Conservation (phyloP, 257 asterid species). For the Solanum peruvianum region DNA sequence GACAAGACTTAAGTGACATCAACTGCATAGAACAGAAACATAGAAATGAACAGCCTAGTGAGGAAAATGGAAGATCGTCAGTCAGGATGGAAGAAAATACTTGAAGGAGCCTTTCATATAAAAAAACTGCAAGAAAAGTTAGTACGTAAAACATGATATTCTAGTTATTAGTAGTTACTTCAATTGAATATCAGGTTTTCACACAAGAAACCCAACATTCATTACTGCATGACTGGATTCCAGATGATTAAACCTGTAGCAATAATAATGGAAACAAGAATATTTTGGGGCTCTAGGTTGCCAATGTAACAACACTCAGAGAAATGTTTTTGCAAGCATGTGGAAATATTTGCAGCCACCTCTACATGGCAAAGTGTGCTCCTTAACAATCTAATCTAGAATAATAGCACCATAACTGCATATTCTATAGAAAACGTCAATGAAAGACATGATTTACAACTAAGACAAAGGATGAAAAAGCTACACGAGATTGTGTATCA, state of each 20-base stretch:
- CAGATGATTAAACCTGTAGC: not conserved
- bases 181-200: not conserved
- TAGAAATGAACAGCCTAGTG: not conserved
- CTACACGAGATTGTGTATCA: not conserved
- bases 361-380: not conserved
- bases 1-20: conserved; percentile 90
- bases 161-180: not conserved
- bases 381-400: not conserved
- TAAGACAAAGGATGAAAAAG: not conserved
- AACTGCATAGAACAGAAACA: conserved; percentile 35
- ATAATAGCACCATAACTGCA: not conserved
- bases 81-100: not conserved
- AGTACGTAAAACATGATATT: not conserved
- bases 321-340: not conserved
- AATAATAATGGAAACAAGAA: not conserved
- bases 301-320: not conserved
- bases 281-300: not conserved
- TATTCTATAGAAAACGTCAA: not conserved
- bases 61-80: not conserved
- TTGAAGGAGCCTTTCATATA: not conserved
- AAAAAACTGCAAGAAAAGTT: not conserved
- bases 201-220: not conserved
- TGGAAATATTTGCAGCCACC: not conserved
- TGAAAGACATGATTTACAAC: not conserved
- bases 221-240: not conserved